Evolutionary conservation across 2,329 filamentous ascomycete genomes (phyloP).

Genomic region (Aspergillus ustus): DNA sequence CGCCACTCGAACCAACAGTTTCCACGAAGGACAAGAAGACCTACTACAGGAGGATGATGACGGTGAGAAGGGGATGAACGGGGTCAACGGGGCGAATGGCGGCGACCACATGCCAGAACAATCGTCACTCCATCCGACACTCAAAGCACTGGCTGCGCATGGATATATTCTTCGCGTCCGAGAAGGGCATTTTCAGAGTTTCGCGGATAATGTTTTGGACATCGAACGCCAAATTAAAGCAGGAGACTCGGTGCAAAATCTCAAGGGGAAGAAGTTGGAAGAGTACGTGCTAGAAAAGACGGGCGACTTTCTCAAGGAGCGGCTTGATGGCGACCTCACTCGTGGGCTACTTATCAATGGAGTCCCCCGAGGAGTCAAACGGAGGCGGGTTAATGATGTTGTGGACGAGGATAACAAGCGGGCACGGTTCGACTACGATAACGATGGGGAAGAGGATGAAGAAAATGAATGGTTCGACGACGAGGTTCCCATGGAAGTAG

Average conservation of each 20-base stretch:
- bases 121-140: slow-evolving; percentile 37
- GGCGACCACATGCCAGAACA: slow-evolving; percentile 27
- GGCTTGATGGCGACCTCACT: slow-evolving; percentile 41
- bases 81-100: slow-evolving; percentile 28
- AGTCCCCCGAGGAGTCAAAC: slow-evolving; percentile 41
- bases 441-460: slow-evolving; percentile 34
- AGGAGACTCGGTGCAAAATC: slow-evolving; percentile 34
- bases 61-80: slow-evolving; percentile 16
- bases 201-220: slow-evolving; percentile 45
- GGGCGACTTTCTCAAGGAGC: slow-evolving; percentile 37
- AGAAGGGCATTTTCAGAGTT: slow-evolving; percentile 48
- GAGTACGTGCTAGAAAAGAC: slow-evolving; percentile 37
- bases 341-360: slow-evolving; percentile 37
- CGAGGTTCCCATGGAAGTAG: slow-evolving; percentile 46
- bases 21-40: slow-evolving; percentile 25
- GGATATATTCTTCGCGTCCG: slow-evolving; percentile 46
- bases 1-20: slow-evolving; percentile 30
- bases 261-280: slow-evolving; percentile 47
- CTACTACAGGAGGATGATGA: slow-evolving; percentile 20
- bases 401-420: slow-evolving; percentile 27
- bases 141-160: slow-evolving; percentile 46
- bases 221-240: slow-evolving; percentile 39
- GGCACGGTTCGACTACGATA: slow-evolving; percentile 31
- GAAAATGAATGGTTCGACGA: slow-evolving; percentile 46
- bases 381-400: slow-evolving; percentile 29